Evolutionary conservation across 1,284 basidiomycete genomes (phyloP).

Genomic region (Sanghuangporus sanghuang): DNA sequence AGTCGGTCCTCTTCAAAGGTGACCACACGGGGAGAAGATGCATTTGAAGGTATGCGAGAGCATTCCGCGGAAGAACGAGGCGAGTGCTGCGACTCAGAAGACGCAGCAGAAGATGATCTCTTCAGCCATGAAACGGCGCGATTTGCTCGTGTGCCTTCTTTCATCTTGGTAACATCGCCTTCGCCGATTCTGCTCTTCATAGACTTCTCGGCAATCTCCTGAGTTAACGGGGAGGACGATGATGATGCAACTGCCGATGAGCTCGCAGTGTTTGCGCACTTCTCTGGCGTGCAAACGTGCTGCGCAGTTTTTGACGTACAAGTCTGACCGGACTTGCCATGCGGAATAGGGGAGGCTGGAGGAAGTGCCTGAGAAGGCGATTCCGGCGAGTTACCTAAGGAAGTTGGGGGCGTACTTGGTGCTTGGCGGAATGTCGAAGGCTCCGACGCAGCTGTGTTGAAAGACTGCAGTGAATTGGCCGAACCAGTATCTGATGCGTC

Average conservation of each 20-base stretch:
- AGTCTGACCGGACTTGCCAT: neutral
- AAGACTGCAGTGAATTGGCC: neutral
- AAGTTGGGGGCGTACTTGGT: neutral
- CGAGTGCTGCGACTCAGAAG: neutral
- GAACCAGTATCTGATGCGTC: neutral
- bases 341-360: neutral
- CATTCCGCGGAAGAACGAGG: neutral
- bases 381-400: neutral
- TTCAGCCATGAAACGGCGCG: neutral
- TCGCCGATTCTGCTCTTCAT: neutral
- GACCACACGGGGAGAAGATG: neutral
- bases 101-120: neutral
- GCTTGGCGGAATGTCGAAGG: neutral
- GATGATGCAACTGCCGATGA: neutral
- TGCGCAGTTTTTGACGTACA: neutral
- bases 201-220: neutral
- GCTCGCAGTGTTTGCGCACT: constrained; percentile 1
- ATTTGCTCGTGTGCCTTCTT: neutral
- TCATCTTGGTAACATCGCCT: neutral
- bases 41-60: neutral
- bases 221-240: neutral
- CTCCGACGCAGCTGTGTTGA: neutral
- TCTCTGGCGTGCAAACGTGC: constrained; percentile 5
- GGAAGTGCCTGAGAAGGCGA: neutral
- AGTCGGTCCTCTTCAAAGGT: neutral